Percentiles rank a stretch among this genome's conserved stretches.
Conservation (phyloP, 306 rosid species). For the Cucumis hystrix region DNA sequence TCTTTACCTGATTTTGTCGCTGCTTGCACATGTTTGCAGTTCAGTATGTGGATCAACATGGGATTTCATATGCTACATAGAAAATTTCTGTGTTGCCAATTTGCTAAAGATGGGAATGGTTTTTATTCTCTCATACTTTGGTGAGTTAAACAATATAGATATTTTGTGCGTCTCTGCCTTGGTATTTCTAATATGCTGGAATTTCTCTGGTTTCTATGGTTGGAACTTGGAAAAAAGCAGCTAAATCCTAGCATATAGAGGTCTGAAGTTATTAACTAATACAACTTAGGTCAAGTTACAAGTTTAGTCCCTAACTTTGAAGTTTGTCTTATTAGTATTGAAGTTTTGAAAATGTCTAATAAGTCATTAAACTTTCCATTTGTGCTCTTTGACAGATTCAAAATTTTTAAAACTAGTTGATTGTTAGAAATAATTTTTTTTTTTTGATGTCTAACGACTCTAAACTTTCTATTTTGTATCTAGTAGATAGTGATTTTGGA, state of each 20-base stretch:
- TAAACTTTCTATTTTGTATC: too few species aligned
- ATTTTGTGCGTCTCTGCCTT: background rate
- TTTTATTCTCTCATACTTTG: slow-evolving; percentile 41
- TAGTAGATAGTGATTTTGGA: background rate
- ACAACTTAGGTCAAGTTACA: too few species aligned
- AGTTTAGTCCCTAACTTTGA: too few species aligned
- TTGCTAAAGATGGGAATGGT: slow-evolving; percentile 38
- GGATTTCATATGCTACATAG: slow-evolving; percentile 55
- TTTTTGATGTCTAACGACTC: too few species aligned
- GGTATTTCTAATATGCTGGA: background rate
- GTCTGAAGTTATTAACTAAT: background rate
- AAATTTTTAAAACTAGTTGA: too few species aligned
- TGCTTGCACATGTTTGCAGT: slow-evolving; percentile 17
- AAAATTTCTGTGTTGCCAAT: slow-evolving; percentile 49
- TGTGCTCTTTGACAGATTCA: too few species aligned
- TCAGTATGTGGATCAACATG: slow-evolving; percentile 57
- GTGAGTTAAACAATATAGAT: slow-evolving; percentile 19
- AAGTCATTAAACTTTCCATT: too few species aligned
- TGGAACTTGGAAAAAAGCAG: background rate
- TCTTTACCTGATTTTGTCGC: background rate
- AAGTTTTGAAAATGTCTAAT: too few species aligned
- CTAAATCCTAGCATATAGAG: background rate
- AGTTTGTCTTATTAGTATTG: too few species aligned
- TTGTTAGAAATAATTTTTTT: too few species aligned
- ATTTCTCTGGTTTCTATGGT: background rate